Evolutionary conservation across 2,329 filamentous ascomycete genomes (phyloP).

Genomic region (Fusarium bactridioides): DNA sequence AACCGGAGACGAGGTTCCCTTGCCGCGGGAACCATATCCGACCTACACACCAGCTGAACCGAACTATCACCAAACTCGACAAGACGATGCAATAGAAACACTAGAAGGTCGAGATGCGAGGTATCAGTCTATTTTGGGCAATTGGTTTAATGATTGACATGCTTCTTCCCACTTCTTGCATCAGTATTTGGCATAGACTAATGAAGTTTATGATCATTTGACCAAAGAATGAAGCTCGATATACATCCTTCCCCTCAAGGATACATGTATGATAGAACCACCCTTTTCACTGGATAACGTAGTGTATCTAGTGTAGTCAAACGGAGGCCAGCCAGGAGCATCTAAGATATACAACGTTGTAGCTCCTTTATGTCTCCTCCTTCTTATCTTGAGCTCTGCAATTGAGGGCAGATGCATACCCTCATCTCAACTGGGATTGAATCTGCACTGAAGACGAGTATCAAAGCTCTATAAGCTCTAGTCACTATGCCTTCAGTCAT

Average conservation of each 20-base stretch:
- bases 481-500: constrained; percentile 5
- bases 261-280: neutral
- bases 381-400: neutral
- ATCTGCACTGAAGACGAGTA: neutral
- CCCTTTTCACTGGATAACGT: neutral
- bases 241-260: neutral
- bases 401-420: neutral
- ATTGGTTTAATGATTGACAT: neutral
- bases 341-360: neutral
- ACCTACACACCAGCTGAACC: constrained; percentile 7
- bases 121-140: neutral
- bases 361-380: neutral
- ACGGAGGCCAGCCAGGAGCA: too few relatives aligned
- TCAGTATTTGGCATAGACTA: neutral
- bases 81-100: neutral
- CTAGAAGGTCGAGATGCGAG: neutral
- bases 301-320: neutral
- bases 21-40: constrained; percentile 19
- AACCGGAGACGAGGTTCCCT: neutral
- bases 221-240: neutral
- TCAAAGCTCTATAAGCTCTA: too few relatives aligned
- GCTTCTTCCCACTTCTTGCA: neutral
- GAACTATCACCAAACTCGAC: neutral
- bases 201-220: neutral
- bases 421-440: neutral